A percentile compares a stretch with the other conserved stretches of the same genome.
These are phyloP conservation scores for Trypanosomatidae sp. DNA, from an alignment of 208 protist species.

Conservation along the genomic window DNA sequence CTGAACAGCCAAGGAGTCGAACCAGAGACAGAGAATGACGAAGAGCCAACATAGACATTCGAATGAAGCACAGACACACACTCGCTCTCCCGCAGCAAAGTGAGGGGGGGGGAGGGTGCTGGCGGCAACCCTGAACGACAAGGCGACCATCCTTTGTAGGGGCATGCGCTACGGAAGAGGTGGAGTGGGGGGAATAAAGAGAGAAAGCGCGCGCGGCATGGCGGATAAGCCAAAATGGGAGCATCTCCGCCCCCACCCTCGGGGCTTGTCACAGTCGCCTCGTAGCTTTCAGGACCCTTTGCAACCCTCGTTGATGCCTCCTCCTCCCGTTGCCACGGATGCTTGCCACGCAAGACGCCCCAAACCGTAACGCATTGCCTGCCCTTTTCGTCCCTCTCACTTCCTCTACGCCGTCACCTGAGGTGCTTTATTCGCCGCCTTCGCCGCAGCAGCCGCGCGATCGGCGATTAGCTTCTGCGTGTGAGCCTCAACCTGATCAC, in stretches of 20 bases:
- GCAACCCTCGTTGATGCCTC: background rate
- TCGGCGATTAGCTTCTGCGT: slow-evolving; percentile 82
- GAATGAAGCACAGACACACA: too few relatives aligned
- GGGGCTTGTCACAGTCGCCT: background rate
- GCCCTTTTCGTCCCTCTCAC: background rate
- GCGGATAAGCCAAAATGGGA: background rate
- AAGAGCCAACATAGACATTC: background rate
- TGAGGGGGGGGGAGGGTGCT: background rate
- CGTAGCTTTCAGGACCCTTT: background rate
- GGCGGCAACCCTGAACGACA: background rate
- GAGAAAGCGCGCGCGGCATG: background rate
- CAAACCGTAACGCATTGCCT: background rate
- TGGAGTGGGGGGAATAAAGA: background rate
- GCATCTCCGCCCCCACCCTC: background rate
- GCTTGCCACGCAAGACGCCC: background rate
- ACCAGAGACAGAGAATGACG: background rate
- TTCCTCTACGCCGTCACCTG: slow-evolving; percentile 27
- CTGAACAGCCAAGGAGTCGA: too few relatives aligned
- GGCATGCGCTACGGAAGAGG: background rate
- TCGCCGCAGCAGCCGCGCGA: slow-evolving; percentile 55
- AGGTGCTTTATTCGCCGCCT: slow-evolving; percentile 19
- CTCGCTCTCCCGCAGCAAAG: background rate
- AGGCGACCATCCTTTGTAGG: background rate
- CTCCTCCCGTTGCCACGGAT: background rate
- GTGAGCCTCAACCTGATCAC: slow-evolving; percentile 92